Evolutionary conservation across 495 filamentous ascomycete species (phyloP), one percentile per base, ranked within the genome.

Genomic region (Penicillium pancosmium): DNA sequence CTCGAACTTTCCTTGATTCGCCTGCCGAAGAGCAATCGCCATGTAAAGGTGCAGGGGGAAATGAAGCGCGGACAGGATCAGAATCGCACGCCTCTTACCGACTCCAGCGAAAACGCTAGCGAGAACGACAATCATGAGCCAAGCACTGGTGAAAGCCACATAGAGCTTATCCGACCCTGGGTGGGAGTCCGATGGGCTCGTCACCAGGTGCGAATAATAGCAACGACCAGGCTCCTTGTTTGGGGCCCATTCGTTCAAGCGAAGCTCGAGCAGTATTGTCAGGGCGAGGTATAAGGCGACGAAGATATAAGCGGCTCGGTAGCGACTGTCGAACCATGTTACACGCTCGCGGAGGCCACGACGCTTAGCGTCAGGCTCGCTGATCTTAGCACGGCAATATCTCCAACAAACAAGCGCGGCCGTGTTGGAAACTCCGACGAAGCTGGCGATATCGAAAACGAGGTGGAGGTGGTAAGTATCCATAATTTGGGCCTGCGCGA

Each of bases 11-110:
- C 54, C 59, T 34, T 74, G 64, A 56, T 73, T 76, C 21, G 67
- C 71, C 47, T 59, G 50, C 21, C 71, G 69, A 27, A 76, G 54
- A 16, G 52, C 65, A 54, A 74, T 66, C 55, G 70, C 66, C 69
- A 76, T 73, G 52, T 76, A 76, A 2, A 76, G 40, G 33, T 76
- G 73, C 16, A 76, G 25, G 4, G 73, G 73, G 48, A 73, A 73
- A 46, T 76, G 71, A 5, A 74, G 47, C 1, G 55, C 59, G 15
- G 62, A 57, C 21, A 73, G 58, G 1, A 71, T 18, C 25, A 76
- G 57, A 21, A 74, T 51, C 11, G 50, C 48, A 47, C 63, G 67
- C 16, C 68, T 60, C 25, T 61, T 64, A 5, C 56, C 59, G 1
- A 64, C 64, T 10, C 64, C 59, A 44, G 43, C 40, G 54, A 73